Conservation (phyloP, 108 stramenopile genomes). For the Conticribra weissflogii region DNA sequence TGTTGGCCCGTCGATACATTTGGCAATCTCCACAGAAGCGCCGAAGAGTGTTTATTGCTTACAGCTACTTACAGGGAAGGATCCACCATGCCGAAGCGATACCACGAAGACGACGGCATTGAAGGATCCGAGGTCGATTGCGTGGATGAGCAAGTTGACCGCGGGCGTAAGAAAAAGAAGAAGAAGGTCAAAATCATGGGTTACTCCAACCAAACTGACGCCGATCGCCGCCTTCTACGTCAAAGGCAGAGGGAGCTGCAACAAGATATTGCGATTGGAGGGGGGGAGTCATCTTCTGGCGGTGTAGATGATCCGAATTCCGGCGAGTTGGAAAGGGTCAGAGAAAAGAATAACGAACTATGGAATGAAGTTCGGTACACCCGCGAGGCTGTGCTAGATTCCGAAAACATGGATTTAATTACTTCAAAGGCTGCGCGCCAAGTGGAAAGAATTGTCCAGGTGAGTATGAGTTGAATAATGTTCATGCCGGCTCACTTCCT, state of each 20-base stretch:
- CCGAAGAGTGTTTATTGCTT: background rate
- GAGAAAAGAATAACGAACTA: conserved; percentile 75
- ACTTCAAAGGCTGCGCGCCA: conserved; percentile 60
- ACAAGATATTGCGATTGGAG: conserved; percentile 24
- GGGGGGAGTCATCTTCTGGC: conserved; percentile 12
- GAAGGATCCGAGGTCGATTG: conserved; percentile 2
- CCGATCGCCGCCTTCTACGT: conserved; percentile 73
- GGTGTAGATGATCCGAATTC: conserved; percentile 28
- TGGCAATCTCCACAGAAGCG: too few species aligned
- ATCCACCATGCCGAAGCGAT: conserved; percentile 9
- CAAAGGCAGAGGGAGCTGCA: conserved; percentile 48
- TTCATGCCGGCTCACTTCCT: background rate
- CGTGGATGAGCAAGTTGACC: conserved; percentile 8
- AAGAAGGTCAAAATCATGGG: conserved; percentile 55
- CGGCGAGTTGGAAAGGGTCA: conserved; percentile 30
- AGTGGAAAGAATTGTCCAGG: conserved; percentile 79
- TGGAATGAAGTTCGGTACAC: conserved; percentile 73
- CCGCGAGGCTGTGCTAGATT: conserved; percentile 88
- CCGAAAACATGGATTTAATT: conserved; percentile 79
- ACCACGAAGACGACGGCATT: background rate
- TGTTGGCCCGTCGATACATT: too few species aligned
- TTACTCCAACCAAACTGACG: conserved; percentile 66
- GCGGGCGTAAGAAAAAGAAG: conserved; percentile 20
- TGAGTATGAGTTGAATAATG: conserved; percentile 36
- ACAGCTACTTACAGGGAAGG: too few species aligned